These are phyloP conservation scores for Penicillium manginii DNA, from an alignment of 495 filamentous ascomycete genomes.

Conservation along the genomic window DNA sequence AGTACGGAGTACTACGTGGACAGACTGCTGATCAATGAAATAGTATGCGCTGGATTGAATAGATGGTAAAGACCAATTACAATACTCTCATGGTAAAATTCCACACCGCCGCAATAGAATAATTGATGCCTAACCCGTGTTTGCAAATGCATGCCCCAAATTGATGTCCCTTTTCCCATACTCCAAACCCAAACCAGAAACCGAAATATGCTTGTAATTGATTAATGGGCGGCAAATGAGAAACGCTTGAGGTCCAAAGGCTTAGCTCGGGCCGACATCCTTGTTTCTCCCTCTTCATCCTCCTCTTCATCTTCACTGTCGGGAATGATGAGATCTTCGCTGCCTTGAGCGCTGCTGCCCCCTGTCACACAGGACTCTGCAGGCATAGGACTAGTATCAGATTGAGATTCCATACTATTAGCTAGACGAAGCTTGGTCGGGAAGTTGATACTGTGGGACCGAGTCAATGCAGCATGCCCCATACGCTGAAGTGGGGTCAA, in stretches of 20 bases:
- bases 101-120: background rate
- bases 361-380: background rate
- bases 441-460: constrained; percentile 44
- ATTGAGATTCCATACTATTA: constrained; percentile 11
- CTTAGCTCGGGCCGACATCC: constrained; percentile 14
- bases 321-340: constrained; percentile 76
- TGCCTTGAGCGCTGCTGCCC: constrained; percentile 51
- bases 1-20: constrained; percentile 1
- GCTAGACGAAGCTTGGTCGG: constrained; percentile 24
- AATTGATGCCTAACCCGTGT: constrained; percentile 1
- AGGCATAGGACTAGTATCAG: constrained; percentile 11
- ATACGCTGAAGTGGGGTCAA: constrained; percentile 54
- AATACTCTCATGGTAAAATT: background rate
- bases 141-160: constrained; percentile 6
- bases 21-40: background rate
- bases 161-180: constrained; percentile 19
- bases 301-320: constrained; percentile 63
- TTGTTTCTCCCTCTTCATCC: constrained; percentile 56
- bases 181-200: constrained; percentile 15
- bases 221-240: constrained; percentile 48
- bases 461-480: constrained; percentile 47
- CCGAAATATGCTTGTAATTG: constrained; percentile 13
- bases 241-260: constrained; percentile 58
- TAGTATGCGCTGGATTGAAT: constrained; percentile 2
- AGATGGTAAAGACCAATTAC: constrained; percentile 4